Conservation (phyloP, 139 green algal species). For the Dunaliella sp. region DNA sequence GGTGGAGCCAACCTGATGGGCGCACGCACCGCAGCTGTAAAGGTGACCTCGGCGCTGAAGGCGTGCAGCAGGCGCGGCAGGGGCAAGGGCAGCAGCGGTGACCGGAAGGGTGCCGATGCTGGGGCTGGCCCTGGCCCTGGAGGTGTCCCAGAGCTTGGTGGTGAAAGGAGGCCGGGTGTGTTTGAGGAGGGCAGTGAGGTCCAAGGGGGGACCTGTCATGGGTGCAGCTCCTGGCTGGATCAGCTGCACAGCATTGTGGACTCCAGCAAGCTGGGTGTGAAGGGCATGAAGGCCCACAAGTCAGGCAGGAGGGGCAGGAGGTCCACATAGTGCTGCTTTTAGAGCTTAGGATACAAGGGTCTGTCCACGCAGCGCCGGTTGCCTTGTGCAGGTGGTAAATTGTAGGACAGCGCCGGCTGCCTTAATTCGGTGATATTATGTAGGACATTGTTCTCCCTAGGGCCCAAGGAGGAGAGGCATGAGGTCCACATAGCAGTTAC, state of each 20-base stretch:
- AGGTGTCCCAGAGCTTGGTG: neutral
- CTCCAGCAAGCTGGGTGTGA: neutral
- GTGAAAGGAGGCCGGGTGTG: neutral
- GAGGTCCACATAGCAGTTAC: no score
- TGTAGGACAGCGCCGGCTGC: no score
- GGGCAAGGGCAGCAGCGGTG: neutral
- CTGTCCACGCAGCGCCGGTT: no score
- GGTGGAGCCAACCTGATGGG: conserved; percentile 27
- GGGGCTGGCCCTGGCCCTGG: no score
- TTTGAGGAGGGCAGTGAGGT: neutral
- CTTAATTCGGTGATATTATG: no score
- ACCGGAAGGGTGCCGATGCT: no score
- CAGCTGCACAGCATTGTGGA: neutral
- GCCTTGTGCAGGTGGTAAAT: no score
- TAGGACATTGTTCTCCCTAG: no score
- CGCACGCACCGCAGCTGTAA: conserved; percentile 9
- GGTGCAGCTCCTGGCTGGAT: neutral
- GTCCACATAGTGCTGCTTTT: no score
- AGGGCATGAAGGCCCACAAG: neutral
- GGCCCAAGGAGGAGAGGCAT: no score
- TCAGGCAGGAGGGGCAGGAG: neutral
- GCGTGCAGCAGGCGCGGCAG: neutral
- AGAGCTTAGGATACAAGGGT: no score
- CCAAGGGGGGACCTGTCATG: no score
- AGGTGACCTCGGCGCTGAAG: neutral